Percentiles rank a stretch among this genome's conserved stretches.
Evolutionary conservation across 208 protist species (phyloP).

Genomic region (Tritrichomonas foetus): DNA sequence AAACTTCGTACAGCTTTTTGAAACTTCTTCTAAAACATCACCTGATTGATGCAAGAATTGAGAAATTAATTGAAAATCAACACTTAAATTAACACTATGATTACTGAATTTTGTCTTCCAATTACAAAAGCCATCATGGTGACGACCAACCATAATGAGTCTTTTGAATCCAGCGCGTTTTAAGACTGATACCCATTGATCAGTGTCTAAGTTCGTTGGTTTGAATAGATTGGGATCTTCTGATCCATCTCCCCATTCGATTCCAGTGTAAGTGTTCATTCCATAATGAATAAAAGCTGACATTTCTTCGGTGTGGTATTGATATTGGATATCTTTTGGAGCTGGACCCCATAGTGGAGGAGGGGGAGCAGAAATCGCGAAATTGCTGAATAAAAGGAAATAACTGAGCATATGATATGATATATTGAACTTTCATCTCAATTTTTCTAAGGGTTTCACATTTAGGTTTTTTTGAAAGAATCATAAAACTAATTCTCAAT

Average conservation of each 20-base stretch:
- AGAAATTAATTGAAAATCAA: background rate
- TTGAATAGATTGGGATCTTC: background rate
- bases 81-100: background rate
- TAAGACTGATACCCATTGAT: background rate
- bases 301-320: too few relatives aligned
- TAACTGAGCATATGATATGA: too few relatives aligned
- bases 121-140: background rate
- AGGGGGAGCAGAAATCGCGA: too few relatives aligned
- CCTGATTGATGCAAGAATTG: background rate
- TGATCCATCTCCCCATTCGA: background rate
- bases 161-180: background rate
- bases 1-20: background rate
- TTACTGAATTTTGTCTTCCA: background rate
- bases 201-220: background rate
- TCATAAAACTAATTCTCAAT: too few relatives aligned
- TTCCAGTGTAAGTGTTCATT: too few relatives aligned
- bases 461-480: too few relatives aligned
- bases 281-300: too few relatives aligned
- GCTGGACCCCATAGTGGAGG: too few relatives aligned
- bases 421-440: too few relatives aligned
- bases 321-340: too few relatives aligned
- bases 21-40: background rate
- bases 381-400: too few relatives aligned
- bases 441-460: too few relatives aligned
- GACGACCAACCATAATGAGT: background rate